Base-by-base conservation (phyloP, 2,329 filamentous ascomycete genomes). In the Beauveria sp. region DNA sequence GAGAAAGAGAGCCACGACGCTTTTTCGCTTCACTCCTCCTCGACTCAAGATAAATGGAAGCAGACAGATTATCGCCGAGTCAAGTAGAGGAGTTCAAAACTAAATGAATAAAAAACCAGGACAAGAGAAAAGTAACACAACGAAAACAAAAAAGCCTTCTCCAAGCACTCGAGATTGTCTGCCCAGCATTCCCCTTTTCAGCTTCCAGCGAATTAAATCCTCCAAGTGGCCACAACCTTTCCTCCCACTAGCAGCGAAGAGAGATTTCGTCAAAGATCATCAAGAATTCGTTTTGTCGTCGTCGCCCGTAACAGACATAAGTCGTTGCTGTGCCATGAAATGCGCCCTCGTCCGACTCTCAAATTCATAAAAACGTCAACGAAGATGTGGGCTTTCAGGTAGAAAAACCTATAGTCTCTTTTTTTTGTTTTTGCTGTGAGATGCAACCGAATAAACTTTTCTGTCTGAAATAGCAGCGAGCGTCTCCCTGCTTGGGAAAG, bases 361-460 rank as follows among this genome's bases (percentile, higher is more conserved):
- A 20, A 8, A 26, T 49, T 38, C 43, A 50, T 51, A 24, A 52
- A 56, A 53, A 47, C 28, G 40, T 60, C 58, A 53, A 54, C 49
- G 16, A 30, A 45, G 46, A 45, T 40, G 53, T 6, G 28, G 28
- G 50, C 58, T 30, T 53, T 28, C 30, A 22, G 10, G 22, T 20
- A 12, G 22, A 54, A 46, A 38, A 46, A 60, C 9, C 47, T 47
- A 54, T 54, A 54, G 50, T 60, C 58, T 59, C 49, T 60, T 53
- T 51, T 53, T 51, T 59, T 57, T 57, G 49, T 58, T 47, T 49
- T 46, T 34, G 40, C 46, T 45, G 34, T 53, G 49, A 53, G 50
- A 60, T 60, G 50, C 58, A 59, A 59, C 57, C 57, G 46, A 61
- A 61, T 42, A 61, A 61, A 55, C 43, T 61, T 61, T 61, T 55